phyloP scores from a whole-genome alignment of 1,139 yeast genomes.

The Spathaspora sp. region DNA sequence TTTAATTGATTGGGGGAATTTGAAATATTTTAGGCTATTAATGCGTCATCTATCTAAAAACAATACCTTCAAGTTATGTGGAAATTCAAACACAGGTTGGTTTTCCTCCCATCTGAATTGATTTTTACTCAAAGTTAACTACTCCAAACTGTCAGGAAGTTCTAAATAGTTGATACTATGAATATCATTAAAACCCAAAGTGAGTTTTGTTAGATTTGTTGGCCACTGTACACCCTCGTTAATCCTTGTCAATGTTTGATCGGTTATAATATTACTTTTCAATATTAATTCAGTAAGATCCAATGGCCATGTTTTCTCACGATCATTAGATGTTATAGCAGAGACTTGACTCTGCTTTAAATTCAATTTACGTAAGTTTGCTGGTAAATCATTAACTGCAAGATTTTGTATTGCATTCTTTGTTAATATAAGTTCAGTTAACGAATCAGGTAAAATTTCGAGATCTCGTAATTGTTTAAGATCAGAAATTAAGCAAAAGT shows the following conservation, averaged over 20 bases:
- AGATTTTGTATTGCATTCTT: slow-evolving; percentile 22
- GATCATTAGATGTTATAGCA: slow-evolving; percentile 17
- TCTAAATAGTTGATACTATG: too few species aligned
- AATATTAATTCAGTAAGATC: too few species aligned
- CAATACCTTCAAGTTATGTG: slow-evolving; percentile 7
- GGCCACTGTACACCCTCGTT: too few species aligned
- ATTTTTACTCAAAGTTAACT: slow-evolving; percentile 16
- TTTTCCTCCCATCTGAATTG: slow-evolving; percentile 7
- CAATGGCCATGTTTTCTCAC: too few species aligned
- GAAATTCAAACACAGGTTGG: slow-evolving; percentile 9
- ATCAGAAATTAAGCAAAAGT: slow-evolving; percentile 17
- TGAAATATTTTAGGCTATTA: slow-evolving; percentile 17
- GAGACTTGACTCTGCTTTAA: slow-evolving; percentile 7
- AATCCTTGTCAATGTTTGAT: too few species aligned
- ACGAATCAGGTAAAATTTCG: slow-evolving; percentile 17
- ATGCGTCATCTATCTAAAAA: slow-evolving; percentile 21
- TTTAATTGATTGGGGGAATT: slow-evolving; percentile 23
- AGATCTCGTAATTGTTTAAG: slow-evolving; percentile 9
- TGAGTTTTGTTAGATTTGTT: too few species aligned
- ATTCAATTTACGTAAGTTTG: slow-evolving; percentile 24
- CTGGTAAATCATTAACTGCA: slow-evolving; percentile 23
- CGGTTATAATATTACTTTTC: too few species aligned
- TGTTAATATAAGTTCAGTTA: slow-evolving; percentile 29
- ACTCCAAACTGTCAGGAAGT: slow-evolving; percentile 11
- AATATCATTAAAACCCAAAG: too few species aligned